Percentiles rank a stretch among this genome's conserved stretches.
Conservation (phyloP, 768 basidiomycete species). For the Lactarius tabidus region DNA sequence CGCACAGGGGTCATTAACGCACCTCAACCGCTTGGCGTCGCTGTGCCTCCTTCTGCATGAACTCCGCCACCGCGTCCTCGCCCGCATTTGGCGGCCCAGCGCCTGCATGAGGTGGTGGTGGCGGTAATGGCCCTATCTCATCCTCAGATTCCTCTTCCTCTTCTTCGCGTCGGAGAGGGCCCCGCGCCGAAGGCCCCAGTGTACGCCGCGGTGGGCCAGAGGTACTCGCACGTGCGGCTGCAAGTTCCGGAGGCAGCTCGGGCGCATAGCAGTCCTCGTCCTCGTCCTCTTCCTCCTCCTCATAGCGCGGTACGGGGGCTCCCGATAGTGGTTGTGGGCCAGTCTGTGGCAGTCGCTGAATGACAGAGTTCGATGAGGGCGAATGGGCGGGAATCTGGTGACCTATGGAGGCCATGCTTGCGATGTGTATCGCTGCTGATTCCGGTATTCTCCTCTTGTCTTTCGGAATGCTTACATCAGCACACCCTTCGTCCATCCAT, state of each 20-base stretch:
- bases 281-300: slow-evolving; percentile 42
- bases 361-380: background rate
- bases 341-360: background rate
- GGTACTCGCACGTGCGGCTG: slow-evolving; percentile 39
- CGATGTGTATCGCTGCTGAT: background rate
- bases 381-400: slow-evolving; percentile 30
- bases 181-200: slow-evolving; percentile 55
- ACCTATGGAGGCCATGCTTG: slow-evolving; percentile 26
- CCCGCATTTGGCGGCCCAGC: slow-evolving; percentile 29
- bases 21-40: slow-evolving; percentile 67
- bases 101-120: slow-evolving; percentile 36
- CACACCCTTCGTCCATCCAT: background rate
- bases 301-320: slow-evolving; percentile 8
- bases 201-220: slow-evolving; percentile 32
- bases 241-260: slow-evolving; percentile 68
- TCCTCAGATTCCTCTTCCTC: slow-evolving; percentile 55
- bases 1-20: slow-evolving; percentile 17
- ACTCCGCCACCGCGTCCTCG: slow-evolving; percentile 69
- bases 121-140: slow-evolving; percentile 81
- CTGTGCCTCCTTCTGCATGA: slow-evolving; percentile 80
- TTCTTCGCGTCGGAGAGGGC: slow-evolving; percentile 32
- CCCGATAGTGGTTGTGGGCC: slow-evolving; percentile 3
- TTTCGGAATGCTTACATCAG: no score
- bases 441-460: background rate
- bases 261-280: slow-evolving; percentile 72